These are phyloP conservation scores for Carpinus fangiana DNA, from an alignment of 306 rosid genomes.

Conservation along the genomic window DNA sequence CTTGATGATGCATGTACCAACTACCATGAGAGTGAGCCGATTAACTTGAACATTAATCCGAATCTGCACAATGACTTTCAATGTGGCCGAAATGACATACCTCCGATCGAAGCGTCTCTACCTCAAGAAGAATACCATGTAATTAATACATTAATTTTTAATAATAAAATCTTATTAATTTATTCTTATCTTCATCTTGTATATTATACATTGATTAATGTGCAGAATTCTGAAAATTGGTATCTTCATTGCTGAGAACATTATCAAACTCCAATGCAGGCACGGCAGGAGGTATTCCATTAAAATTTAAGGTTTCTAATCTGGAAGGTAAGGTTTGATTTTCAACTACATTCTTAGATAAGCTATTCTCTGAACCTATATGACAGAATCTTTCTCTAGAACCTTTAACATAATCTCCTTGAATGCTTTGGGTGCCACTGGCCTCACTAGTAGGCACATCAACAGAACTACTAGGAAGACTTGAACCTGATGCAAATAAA, in stretches of 20 bases:
- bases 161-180: too few species aligned
- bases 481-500: constrained; percentile 44
- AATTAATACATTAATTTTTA: too few species aligned
- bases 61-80: too few species aligned
- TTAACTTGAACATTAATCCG: too few species aligned
- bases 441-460: constrained; percentile 39
- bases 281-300: constrained; percentile 35
- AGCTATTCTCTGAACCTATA: constrained; percentile 34
- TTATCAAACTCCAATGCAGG: constrained; percentile 36
- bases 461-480: constrained; percentile 36
- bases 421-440: constrained; percentile 36
- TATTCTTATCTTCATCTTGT: too few species aligned
- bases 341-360: constrained; percentile 35
- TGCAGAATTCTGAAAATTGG: constrained; percentile 26
- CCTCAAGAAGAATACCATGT: too few species aligned
- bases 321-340: constrained; percentile 36
- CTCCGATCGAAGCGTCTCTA: too few species aligned
- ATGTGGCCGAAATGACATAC: too few species aligned
- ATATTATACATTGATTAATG: not conserved
- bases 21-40: too few species aligned
- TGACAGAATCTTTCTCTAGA: constrained; percentile 33
- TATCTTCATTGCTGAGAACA: constrained; percentile 37
- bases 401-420: constrained; percentile 38
- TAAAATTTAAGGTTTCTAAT: constrained; percentile 41
- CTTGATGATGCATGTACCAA: too few species aligned